Evolutionary conservation across 1,139 yeast genomes (phyloP).

Genomic region (Lodderomyces orthopsilosis): DNA sequence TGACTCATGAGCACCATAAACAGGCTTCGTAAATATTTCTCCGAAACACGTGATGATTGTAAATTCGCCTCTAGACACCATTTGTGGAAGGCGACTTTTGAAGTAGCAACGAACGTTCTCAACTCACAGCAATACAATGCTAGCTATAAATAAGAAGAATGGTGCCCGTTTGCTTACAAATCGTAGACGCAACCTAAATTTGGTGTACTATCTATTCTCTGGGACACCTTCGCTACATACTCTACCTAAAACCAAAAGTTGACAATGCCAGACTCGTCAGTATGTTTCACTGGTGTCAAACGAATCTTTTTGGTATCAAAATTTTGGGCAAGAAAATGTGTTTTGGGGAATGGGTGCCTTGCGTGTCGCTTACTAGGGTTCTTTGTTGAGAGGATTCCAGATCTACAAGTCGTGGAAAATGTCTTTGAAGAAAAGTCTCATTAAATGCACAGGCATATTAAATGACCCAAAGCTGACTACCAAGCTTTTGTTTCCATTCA

Average conservation of each 20-base stretch:
- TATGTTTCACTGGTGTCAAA: neutral
- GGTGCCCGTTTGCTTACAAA: too few relatives aligned
- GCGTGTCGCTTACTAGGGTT: neutral
- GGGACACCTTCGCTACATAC: neutral
- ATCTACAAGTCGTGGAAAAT: neutral
- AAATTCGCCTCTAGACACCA: too few relatives aligned
- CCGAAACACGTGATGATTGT: too few relatives aligned
- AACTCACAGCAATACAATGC: too few relatives aligned
- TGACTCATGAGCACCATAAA: too few relatives aligned
- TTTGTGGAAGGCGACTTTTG: too few relatives aligned
- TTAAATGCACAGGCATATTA: neutral
- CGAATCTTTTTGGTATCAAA: neutral
- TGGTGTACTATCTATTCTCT: too few relatives aligned
- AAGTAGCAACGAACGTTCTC: too few relatives aligned
- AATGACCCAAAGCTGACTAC: neutral
- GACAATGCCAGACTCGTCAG: conserved; percentile 2
- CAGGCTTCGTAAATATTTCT: too few relatives aligned
- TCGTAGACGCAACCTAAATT: too few relatives aligned
- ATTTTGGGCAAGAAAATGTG: neutral
- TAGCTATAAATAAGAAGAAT: too few relatives aligned
- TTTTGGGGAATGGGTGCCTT: neutral
- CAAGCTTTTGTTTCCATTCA: neutral
- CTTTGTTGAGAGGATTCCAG: neutral
- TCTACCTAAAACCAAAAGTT: conserved; percentile 8
- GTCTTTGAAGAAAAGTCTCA: too few relatives aligned